Conservation (phyloP, 331 rosid genomes). For the Dryas integrifolia region DNA sequence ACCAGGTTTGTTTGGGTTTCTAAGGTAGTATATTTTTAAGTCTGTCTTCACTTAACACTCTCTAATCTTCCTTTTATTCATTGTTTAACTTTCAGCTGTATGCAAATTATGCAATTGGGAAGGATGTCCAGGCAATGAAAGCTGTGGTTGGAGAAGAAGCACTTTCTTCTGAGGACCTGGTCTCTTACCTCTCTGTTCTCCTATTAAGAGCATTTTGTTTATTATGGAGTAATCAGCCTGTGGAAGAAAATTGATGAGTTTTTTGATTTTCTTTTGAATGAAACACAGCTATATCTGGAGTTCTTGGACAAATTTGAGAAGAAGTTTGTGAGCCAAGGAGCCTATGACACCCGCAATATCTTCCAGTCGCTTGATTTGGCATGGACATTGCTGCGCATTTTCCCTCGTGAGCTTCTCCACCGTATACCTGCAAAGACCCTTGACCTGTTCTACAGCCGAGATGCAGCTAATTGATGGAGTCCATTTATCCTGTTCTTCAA, state of each 20-base stretch:
- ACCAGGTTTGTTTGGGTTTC: conserved; percentile 64
- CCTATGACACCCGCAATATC: conserved; percentile 94
- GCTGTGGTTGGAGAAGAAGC: conserved; percentile 99
- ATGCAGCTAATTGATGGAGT: conserved; percentile 64
- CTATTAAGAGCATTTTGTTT: conserved; percentile 5
- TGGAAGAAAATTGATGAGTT: conserved; percentile 19
- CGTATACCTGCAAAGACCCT: conserved; percentile 98
- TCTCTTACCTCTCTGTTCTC: conserved; percentile 25
- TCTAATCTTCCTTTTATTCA: conserved; percentile 14
- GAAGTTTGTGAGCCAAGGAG: conserved; percentile 95
- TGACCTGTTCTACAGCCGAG: conserved; percentile 84
- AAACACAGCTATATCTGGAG: conserved; percentile 83
- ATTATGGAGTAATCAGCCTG: background rate
- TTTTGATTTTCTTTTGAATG: conserved; percentile 11
- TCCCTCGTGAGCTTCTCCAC: conserved; percentile 99
- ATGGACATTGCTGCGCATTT: conserved; percentile 94
- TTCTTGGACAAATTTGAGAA: conserved; percentile 99
- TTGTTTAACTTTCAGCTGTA: conserved; percentile 58
- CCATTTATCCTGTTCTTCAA: background rate
- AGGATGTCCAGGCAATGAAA: conserved; percentile 99
- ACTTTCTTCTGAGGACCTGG: conserved; percentile 98
- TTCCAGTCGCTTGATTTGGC: conserved; percentile 99
- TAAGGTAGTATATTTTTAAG: background rate
- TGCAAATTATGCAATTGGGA: conserved; percentile 99
- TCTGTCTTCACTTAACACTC: background rate